Evolutionary conservation across 768 basidiomycete genomes (phyloP).

Genomic region (Favolaschia claudopus): DNA sequence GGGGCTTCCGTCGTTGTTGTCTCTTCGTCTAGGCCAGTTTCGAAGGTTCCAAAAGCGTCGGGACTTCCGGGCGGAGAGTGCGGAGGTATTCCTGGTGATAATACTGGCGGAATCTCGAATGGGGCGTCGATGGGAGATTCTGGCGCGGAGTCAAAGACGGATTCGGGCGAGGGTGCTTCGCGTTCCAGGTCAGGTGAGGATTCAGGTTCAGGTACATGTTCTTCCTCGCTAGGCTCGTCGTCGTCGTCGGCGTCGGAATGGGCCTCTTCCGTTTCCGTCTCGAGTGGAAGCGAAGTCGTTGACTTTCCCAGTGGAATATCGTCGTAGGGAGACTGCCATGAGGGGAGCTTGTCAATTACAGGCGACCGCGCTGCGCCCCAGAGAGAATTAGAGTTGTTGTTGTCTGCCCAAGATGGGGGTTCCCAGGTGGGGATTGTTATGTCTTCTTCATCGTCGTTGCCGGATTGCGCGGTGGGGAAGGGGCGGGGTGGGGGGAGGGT

Average conservation of each 20-base stretch:
- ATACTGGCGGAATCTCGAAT: conserved; percentile 16
- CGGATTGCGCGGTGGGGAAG: conserved; percentile 3
- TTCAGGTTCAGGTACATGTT: conserved; percentile 1
- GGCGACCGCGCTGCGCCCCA: conserved; percentile 22
- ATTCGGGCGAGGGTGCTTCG: conserved; percentile 5
- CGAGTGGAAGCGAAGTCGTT: not conserved
- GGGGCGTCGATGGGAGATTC: conserved; percentile 17
- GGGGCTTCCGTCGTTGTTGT: conserved; percentile 41
- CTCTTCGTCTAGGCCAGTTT: conserved; percentile 49
- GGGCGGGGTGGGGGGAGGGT: conserved; percentile 8
- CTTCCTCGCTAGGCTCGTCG: conserved; percentile 6
- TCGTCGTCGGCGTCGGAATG: conserved; percentile 11
- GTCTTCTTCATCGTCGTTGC: conserved; percentile 52
- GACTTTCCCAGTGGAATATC: conserved; percentile 44
- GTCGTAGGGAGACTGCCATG: conserved; percentile 48
- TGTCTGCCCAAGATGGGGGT: conserved; percentile 45
- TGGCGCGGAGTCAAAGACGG: not conserved
- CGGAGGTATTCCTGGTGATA: conserved; percentile 15
- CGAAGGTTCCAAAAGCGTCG: conserved; percentile 69
- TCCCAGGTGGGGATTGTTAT: conserved; percentile 67
- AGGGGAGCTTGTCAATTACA: conserved; percentile 21
- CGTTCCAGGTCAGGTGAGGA: not conserved
- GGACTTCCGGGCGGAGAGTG: conserved; percentile 46
- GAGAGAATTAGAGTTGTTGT: conserved; percentile 36
- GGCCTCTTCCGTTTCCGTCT: conserved; percentile 16